These are phyloP conservation scores for Aspergillus heteromorphus DNA, from an alignment of 495 filamentous ascomycete genomes.

Conservation along the genomic window DNA sequence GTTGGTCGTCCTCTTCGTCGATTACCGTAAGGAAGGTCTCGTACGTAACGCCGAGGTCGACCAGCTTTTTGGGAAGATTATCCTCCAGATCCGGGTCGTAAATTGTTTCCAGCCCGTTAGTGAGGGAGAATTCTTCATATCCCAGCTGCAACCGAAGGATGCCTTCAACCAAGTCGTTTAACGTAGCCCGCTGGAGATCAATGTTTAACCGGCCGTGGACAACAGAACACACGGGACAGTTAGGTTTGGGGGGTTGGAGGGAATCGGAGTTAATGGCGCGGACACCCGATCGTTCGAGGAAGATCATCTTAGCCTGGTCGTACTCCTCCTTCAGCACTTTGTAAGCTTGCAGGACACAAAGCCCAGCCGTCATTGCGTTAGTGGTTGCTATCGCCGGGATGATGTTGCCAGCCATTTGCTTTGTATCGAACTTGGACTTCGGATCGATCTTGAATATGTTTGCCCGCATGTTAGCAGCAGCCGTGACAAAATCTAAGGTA, in stretches of 20 bases:
- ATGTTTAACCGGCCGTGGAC: conserved; percentile 60
- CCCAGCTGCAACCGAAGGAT: conserved; percentile 64
- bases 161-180: conserved; percentile 75
- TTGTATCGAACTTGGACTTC: conserved; percentile 92
- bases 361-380: conserved; percentile 89
- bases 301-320: conserved; percentile 61
- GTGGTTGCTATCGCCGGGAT: conserved; percentile 98
- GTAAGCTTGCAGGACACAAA: conserved; percentile 91
- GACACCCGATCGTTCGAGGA: conserved; percentile 67
- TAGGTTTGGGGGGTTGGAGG: conserved; percentile 68
- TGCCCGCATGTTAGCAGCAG: conserved; percentile 83
- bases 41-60: conserved; percentile 65
- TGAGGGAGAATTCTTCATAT: conserved; percentile 80
- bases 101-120: conserved; percentile 63
- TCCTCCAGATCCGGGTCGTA: conserved; percentile 89
- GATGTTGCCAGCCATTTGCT: conserved; percentile 99
- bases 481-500: conserved; percentile 89
- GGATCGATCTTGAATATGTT: conserved; percentile 78
- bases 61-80: conserved; percentile 72
- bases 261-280: conserved; percentile 70
- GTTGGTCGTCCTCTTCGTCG: conserved; percentile 77
- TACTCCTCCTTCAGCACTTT: conserved; percentile 79
- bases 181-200: conserved; percentile 67
- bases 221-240: conserved; percentile 77
- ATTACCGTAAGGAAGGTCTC: conserved; percentile 78